Percentiles rank a stretch among this genome's conserved stretches.
Conservation (phyloP, 1,139 yeast genomes). For the Wickerhamiella pararugosa region DNA sequence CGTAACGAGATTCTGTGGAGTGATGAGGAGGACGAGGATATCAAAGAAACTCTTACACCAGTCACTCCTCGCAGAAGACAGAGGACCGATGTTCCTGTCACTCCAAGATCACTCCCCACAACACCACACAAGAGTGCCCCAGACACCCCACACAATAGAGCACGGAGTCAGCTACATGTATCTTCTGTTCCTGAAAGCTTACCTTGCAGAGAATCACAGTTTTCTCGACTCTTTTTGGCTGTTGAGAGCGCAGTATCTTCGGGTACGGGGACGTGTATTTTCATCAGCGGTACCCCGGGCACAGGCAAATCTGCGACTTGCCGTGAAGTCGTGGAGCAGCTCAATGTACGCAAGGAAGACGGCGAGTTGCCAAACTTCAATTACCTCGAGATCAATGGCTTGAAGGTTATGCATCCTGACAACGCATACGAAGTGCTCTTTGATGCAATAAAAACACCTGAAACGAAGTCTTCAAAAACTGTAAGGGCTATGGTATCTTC, state of each 20-base stretch:
- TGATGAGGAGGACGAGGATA: no score
- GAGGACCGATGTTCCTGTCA: not conserved
- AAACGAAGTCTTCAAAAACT: no score
- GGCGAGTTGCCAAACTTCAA: constrained; percentile 46
- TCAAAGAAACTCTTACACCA: no score
- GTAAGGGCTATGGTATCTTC: no score
- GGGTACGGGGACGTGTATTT: constrained; percentile 68
- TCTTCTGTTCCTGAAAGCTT: constrained; percentile 47
- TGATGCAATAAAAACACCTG: constrained; percentile 37
- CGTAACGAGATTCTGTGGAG: not conserved
- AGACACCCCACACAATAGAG: constrained; percentile 5
- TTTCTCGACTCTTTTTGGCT: constrained; percentile 52
- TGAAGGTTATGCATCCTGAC: constrained; percentile 69
- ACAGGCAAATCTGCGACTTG: constrained; percentile 95
- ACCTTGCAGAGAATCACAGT: constrained; percentile 85
- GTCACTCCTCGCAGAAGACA: no score
- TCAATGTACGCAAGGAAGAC: constrained; percentile 29
- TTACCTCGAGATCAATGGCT: constrained; percentile 78
- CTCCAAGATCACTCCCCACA: constrained; percentile 1
- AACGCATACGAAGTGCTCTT: constrained; percentile 76
- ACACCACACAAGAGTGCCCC: constrained; percentile 6
- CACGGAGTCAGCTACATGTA: constrained; percentile 33
- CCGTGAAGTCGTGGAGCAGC: constrained; percentile 63
- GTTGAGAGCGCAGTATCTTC: constrained; percentile 64
- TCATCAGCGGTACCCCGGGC: constrained; percentile 95